phyloP scores from a whole-genome alignment of 2,329 filamentous ascomycete genomes.

The Lasiodiplodia gonubiensis region DNA sequence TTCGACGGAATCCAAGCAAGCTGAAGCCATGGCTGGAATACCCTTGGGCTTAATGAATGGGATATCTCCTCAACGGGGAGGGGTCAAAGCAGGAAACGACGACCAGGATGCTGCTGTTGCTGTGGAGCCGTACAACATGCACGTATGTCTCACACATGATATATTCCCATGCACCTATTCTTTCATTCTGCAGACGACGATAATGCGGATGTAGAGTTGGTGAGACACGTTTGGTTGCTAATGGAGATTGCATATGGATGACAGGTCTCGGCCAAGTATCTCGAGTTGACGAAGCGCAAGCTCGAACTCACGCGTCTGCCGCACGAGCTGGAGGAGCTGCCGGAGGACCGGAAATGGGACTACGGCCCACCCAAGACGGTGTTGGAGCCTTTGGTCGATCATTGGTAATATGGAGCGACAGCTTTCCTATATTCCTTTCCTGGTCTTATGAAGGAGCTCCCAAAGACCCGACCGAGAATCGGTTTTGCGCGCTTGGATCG shows the following conservation, averaged over 20 bases:
- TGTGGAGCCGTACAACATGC: conserved; percentile 59
- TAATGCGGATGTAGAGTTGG: neutral
- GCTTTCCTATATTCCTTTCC: neutral
- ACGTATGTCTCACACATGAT: conserved; percentile 55
- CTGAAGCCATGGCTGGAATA: neutral
- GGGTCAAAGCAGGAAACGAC: neutral
- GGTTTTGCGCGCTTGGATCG: too few relatives aligned
- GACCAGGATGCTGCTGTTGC: neutral
- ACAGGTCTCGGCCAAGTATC: conserved; percentile 70
- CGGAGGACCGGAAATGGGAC: conserved; percentile 60
- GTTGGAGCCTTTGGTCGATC: conserved; percentile 70
- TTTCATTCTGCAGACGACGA: neutral
- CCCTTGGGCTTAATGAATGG: neutral
- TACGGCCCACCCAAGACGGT: conserved; percentile 62
- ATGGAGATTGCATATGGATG: neutral
- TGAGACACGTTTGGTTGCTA: neutral
- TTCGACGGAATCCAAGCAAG: neutral
- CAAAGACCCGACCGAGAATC: too few relatives aligned
- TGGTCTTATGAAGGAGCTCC: neutral
- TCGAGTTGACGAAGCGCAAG: conserved; percentile 71
- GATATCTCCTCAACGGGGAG: neutral
- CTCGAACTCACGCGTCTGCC: conserved; percentile 70
- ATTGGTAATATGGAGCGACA: conserved; percentile 49
- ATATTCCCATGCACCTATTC: neutral
- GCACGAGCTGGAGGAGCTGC: conserved; percentile 58